phyloP scores from a whole-genome alignment of 345 rosid genomes.

The Psidium guajava region DNA sequence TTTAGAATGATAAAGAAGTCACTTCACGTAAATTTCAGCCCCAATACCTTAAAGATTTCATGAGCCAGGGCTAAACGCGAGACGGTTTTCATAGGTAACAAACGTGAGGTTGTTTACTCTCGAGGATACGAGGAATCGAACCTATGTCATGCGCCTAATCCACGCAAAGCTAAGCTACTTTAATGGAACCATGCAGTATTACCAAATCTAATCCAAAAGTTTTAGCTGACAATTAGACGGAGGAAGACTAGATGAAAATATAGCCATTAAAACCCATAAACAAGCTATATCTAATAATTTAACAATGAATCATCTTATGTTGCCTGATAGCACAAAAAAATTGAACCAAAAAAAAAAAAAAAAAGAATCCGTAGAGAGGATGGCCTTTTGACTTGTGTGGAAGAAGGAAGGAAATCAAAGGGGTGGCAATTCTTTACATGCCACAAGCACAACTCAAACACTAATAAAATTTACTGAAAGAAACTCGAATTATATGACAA shows the following conservation, averaged over 20 bases:
- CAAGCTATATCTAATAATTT: background rate
- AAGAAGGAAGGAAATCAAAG: background rate
- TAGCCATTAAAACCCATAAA: background rate
- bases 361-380: background rate
- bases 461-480: background rate
- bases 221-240: background rate
- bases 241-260: background rate
- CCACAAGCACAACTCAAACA: background rate
- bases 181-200: accelerated
- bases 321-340: no score
- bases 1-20: background rate
- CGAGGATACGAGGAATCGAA: background rate
- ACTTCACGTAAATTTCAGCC: background rate
- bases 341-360: no score
- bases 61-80: background rate
- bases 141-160: background rate
- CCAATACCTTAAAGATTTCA: background rate
- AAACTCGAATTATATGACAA: background rate
- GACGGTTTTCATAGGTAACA: background rate
- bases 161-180: background rate
- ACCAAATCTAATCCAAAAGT: background rate
- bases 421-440: background rate
- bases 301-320: background rate
- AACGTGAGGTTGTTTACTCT: background rate
- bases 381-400: background rate